A percentile compares a stretch with the other conserved stretches of the same genome.
phyloP scores from a whole-genome alignment of 2,329 filamentous ascomycete species.

The Pestalotiopsis sp. region DNA sequence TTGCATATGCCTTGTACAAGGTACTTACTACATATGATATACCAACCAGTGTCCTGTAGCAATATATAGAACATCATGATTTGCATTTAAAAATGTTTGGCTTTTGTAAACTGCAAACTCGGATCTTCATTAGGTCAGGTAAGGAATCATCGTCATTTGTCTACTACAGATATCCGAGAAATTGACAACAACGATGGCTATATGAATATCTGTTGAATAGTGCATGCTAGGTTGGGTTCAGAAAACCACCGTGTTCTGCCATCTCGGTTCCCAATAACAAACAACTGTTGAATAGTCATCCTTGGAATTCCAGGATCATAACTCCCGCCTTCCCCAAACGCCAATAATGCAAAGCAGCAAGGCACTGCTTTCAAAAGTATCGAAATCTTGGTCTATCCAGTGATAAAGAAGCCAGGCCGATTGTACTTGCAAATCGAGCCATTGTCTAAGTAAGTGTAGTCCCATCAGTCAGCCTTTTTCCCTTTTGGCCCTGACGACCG shows the following conservation, averaged over 20 bases:
- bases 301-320: background rate
- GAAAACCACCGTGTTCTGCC: background rate
- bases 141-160: background rate
- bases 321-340: slow-evolving; percentile 1
- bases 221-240: background rate
- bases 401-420: background rate
- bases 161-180: background rate
- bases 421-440: background rate
- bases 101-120: too few relatives aligned
- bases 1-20: too few relatives aligned
- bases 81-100: too few relatives aligned
- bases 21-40: too few relatives aligned
- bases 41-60: too few relatives aligned
- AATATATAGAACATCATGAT: too few relatives aligned
- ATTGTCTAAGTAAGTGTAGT: background rate
- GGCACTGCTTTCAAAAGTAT: background rate
- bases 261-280: background rate
- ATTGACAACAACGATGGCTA: background rate
- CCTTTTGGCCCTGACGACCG: slow-evolving; percentile 42
- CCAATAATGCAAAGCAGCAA: background rate
- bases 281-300: background rate
- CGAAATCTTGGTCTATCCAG: slow-evolving; percentile 2
- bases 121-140: too few relatives aligned
- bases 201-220: background rate
- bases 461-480: slow-evolving; percentile 48